Evolutionary conservation across 176 grass and related monocot genomes (phyloP).

Genomic region (Dendrocalamus sinicus): DNA sequence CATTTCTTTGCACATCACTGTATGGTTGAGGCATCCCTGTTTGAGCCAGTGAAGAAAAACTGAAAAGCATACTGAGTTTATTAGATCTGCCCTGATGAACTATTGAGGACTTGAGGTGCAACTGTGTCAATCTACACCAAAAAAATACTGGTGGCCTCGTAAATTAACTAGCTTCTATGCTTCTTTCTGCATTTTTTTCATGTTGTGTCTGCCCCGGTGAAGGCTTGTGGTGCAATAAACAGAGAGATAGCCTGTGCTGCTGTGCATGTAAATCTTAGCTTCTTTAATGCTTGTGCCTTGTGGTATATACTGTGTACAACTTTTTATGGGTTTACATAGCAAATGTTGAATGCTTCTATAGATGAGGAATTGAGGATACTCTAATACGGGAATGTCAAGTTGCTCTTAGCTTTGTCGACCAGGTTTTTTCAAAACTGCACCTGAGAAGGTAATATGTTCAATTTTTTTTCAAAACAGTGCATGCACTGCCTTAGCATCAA

Average conservation of each 20-base stretch:
- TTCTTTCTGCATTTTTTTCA: slow-evolving; percentile 14
- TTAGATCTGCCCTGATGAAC: neutral
- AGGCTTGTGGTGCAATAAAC: slow-evolving; percentile 3
- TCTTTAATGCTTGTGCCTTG: slow-evolving; percentile 1
- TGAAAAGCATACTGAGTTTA: neutral
- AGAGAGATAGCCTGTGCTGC: neutral
- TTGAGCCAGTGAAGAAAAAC: neutral
- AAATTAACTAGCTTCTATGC: neutral
- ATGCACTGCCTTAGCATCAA: too few relatives aligned
- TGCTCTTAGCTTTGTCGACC: slow-evolving; percentile 72
- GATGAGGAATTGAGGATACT: slow-evolving; percentile 50
- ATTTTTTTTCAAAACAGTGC: too few relatives aligned
- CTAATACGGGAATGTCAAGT: slow-evolving; percentile 69
- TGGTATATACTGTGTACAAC: slow-evolving; percentile 24
- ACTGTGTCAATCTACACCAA: neutral
- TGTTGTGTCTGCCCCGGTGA: slow-evolving; percentile 28
- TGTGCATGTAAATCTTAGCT: slow-evolving; percentile 29
- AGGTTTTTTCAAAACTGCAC: too few relatives aligned
- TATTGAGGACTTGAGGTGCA: neutral
- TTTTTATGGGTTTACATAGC: slow-evolving; percentile 38
- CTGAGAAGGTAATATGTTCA: too few relatives aligned
- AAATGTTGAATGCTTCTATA: slow-evolving; percentile 58
- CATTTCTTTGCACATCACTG: neutral
- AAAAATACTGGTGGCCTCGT: neutral
- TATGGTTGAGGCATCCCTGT: neutral